Conservation (phyloP, 225 moss, liverwort and hornwort genomes). For the Rhytidiadelphus loreus region DNA sequence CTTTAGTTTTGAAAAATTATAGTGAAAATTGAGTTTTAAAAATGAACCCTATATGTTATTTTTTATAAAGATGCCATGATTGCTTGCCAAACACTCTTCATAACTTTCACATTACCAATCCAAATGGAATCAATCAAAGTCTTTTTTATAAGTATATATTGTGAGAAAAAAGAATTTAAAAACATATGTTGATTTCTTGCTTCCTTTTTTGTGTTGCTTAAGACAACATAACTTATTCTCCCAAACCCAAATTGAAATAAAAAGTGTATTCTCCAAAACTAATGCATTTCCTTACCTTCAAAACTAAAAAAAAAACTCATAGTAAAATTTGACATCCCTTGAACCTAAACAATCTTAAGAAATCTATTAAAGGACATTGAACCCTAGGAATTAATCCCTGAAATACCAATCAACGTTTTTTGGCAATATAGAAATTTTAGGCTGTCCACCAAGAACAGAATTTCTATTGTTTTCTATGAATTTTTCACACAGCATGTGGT, state of each 20-base stretch:
- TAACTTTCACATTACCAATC: no score
- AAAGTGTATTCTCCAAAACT: accelerated
- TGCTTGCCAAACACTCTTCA: not conserved
- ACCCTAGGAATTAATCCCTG: no score
- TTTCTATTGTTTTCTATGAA: no score
- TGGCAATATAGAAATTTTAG: no score
- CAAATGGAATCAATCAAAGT: not conserved
- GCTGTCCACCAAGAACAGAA: no score
- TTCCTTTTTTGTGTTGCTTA: accelerated
- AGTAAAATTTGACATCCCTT: not conserved
- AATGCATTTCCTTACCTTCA: accelerated
- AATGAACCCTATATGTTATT: no score
- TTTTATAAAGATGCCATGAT: not conserved
- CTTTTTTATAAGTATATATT: not conserved
- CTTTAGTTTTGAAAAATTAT: not conserved
- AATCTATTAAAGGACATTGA: not conserved
- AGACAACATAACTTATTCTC: not conserved
- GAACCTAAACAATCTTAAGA: not conserved
- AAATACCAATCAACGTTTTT: no score
- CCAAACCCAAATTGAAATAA: not conserved
- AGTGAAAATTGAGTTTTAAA: not conserved
- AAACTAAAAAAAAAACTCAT: not conserved
- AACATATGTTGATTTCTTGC: not conserved
- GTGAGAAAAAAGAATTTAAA: not conserved
- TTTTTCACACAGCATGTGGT: no score